Base-by-base conservation (phyloP, 495 filamentous ascomycete genomes). In the Penicillium soppii region DNA sequence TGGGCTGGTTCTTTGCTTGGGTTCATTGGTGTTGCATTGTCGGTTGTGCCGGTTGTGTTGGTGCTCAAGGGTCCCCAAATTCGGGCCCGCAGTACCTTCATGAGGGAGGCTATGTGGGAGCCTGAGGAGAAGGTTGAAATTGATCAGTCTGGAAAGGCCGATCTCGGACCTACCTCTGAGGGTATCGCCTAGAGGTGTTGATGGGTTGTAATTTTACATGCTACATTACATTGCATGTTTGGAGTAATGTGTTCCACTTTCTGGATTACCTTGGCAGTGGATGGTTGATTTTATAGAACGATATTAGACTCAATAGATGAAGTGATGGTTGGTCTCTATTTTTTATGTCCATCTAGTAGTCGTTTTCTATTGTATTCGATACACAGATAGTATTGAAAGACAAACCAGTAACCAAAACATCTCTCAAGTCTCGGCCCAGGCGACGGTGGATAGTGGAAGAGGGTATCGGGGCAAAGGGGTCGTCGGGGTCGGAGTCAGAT, bases 1-100 rank as follows among this genome's bases (percentile, higher is more conserved):
- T 77, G 74, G 75, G 75, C 75, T 10, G 69, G 69, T 5, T 61
- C 64, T 21, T 47, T 78, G 22, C 55, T 77, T 7, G 75, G 65
- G 7, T 76, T 78, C 35, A 52, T 77, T 17, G 67, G 66, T 0
- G 3, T 73, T 33, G 64, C 58, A 8, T 52, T 77, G 45, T 68
- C 60, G 4, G 33, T 70, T 37, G 68, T 73, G 6, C 72, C 73
- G 3, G 52, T 76, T 9, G 61, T 71, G 9, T 33, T 73, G 29
- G 65, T 72, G 7, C 41, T 58, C 4, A 70, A 71, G 54, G 70
- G 70, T 2, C 66, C 62, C 2, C 59, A 64, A 15, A 73, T 71
- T 47, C 63, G 68, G 2, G 40, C 53, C 5, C 39, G 61, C 0
- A 71, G 70, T 50, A 65, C 68, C 22, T 73, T 73, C 43, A 73